Base-by-base conservation (phyloP, 2,329 filamentous ascomycete species). In the Cucurbitaria berberidis region DNA sequence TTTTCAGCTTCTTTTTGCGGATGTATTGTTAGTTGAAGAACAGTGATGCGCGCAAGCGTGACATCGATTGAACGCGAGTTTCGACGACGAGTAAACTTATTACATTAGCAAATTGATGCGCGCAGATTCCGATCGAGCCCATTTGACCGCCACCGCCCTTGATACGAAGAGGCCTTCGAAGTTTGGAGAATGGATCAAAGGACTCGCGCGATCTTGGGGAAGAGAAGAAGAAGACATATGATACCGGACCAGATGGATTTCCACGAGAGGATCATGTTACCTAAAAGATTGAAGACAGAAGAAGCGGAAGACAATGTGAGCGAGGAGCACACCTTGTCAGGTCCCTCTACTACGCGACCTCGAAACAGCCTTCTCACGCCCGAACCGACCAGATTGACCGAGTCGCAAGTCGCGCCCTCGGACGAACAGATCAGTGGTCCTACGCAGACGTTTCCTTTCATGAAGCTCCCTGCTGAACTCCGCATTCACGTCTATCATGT, bases 381-480 rank as follows among this genome's bases (percentile, higher is more conserved):
- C 6, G 59, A 68, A 44, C 16, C 63, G n/a, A 65, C 60, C 24
- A 52, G 43, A 11, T 39, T 65, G 56, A 44, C 42, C 15, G 61
- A 67, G 45, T 53, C 58, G 15, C 53, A 63, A 39, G 21, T 30
- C n/a, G 34, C 18, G 10, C n/a, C 35, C 7, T n/a, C 32, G 10
- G 29, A 30, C 16, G 26, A 5, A 6, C 16, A 24, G 9, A 21
- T 29, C 22, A 22, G 45, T 13, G 35, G 21, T 9, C 27, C 43
- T 18, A 10, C 15, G 32, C 24, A 53, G 8, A 36, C 59, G 19
- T 77, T 80, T 55, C 71, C 69, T 1, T 73, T 80, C 55, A 76
- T 78, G 72, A 60, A 72, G 11, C 65, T 80, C n/a, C 77, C 78
- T 2, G 72, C 77, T n/a, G 78, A 80, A 59, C 69, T 80, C n/a